Evolutionary conservation across 345 rosid species (phyloP), one percentile per base, ranked within the genome.

Genomic region (Hibiscus mutabilis): DNA sequence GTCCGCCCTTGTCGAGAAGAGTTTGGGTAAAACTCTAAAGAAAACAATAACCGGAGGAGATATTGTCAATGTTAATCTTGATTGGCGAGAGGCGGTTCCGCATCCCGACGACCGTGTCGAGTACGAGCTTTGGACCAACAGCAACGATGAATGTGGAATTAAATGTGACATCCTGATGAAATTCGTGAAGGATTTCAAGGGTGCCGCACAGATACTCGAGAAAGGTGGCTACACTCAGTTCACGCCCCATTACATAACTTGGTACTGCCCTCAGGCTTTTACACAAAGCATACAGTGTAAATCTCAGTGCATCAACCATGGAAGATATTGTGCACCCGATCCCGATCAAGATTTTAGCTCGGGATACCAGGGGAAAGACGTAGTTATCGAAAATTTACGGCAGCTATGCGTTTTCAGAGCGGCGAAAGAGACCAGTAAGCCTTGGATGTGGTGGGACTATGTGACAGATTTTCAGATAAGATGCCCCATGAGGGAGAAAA

Each of bases 401-500:
- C 98, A 94, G 70, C 87, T 94, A n/a, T 94, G 98, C 47, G 94
- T 91, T 69, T 91, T 73, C 73, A 84, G 68, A 85, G 98, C 88
- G 63, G 95, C 91, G 2, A 91, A 90, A 74, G 95, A 90, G 84
- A 86, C 79, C 67, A 82, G 74, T 6, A 94, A 83, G 74, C 91
- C 98, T 19, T 94, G 98, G 98, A 75, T 83, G 12, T 93, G 98
- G 98, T 93, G 98, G 98, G 96, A 93, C 75, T 93, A 93, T 25
- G 97, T 88, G 21, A 93, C 96, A 18, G 98, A 93, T 84, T 93
- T 93, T 78, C 97, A 91, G 75, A 88, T 93, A 74, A 84, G 98
- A 76, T 93, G 98, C 73, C 98, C 97, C 69, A 93, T 93, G 98
- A 93, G 91, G 81, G 87, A 91, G 58, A 93, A 93, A 78, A 91